Base-by-base conservation (phyloP, 768 basidiomycete genomes). In the Pleurotus djamor region DNA sequence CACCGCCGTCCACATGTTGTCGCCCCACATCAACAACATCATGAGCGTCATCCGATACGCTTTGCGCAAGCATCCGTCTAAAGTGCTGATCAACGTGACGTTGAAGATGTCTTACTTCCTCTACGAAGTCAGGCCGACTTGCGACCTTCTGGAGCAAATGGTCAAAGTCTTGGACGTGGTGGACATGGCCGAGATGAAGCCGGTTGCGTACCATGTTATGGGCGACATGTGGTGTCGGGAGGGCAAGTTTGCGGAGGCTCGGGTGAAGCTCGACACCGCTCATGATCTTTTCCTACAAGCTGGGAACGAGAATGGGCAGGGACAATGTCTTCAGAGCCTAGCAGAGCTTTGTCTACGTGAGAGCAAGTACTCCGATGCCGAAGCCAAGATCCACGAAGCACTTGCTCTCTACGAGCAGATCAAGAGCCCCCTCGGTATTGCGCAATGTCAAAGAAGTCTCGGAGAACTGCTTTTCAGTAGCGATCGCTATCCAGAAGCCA, bases 261-360 rank as follows among this genome's bases (percentile, higher is more conserved):
- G 60, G 63, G 48, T 51, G 60, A n/a, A 64, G 66, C 57, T 62
- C 68, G 59, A 65, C 66, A 35, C 36, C 51, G 9, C 66, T 62
- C 21, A 69, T 68, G 49, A 43, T 16, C 35, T 56, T 9, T 56
- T 56, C 37, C 4, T 21, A 3, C 10, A 13, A 5, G 54, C 41
- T n/a, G 54, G 21, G 17, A 56, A 56, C 12, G 28, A 56, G 41
- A 56, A 56, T 44, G 54, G 38, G 5, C 54, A 56, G 21, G 41
- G 38, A 28, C 54, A 56, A 32, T 56, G 54, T 34, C 54, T 56
- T 10, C 54, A 56, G 41, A 56, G 54, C 54, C 21, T 56, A 41
- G 54, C 54, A 28, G 54, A 56, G 41, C 5, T 56, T 12, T 56
- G 54, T 32, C 41, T 56, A 10, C 37, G 41, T 10, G 54, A 56